Percentiles rank a stretch among this genome's conserved stretches.
phyloP scores from a whole-genome alignment of 202 grass and related monocot species.

The Sporobolus alterniflorus region DNA sequence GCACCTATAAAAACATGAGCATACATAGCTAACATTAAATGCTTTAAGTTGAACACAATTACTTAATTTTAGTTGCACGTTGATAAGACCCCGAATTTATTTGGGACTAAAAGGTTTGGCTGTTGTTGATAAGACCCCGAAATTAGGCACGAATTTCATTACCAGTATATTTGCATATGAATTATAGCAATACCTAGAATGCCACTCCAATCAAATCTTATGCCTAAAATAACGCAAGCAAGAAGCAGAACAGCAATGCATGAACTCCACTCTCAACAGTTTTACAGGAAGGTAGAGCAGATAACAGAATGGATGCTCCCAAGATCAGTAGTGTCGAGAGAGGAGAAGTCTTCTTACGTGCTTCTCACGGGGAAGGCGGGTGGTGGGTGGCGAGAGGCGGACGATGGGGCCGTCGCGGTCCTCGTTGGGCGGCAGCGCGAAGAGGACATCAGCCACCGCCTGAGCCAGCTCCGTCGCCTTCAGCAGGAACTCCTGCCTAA shows the following conservation, averaged over 20 bases:
- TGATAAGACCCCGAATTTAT: not conserved
- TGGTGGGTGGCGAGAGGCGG: conserved; percentile 51
- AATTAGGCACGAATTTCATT: not conserved
- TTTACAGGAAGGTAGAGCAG: not conserved
- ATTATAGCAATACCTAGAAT: not conserved
- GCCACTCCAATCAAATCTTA: not conserved
- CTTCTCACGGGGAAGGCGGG: conserved; percentile 85
- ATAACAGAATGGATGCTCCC: not conserved
- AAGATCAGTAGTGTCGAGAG: not conserved
- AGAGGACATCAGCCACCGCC: conserved; percentile 73
- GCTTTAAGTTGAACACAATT: no score
- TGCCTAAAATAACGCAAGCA: not conserved
- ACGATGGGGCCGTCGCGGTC: conserved; percentile 77
- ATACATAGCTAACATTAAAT: no score
- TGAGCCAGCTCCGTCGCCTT: conserved; percentile 85
- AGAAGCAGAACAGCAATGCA: not conserved
- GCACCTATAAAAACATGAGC: not conserved
- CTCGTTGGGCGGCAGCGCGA: conserved; percentile 64
- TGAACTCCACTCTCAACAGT: not conserved
- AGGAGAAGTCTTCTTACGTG: conserved; percentile 47
- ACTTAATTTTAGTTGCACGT: not conserved
- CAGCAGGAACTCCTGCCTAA: conserved; percentile 62
- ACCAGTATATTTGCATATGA: not conserved
- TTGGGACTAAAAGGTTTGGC: no score
- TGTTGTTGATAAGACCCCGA: not conserved